Base-by-base conservation (phyloP, 306 rosid species). In the Quercus wislizeni region DNA sequence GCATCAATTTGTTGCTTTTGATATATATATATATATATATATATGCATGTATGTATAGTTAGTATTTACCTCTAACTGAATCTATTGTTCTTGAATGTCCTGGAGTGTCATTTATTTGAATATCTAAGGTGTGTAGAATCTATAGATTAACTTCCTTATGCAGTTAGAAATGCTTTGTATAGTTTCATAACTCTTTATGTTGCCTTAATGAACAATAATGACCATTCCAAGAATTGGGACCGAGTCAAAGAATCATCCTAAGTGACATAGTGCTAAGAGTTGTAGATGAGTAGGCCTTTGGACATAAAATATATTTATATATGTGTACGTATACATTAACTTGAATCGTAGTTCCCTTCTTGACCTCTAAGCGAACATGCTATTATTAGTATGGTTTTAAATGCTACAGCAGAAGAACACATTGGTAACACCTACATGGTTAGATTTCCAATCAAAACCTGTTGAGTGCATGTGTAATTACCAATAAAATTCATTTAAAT, bases 1-100 rank as follows among this genome's bases (percentile, higher is more conserved):
- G 63, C 76, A 52, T 73, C 71, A 71, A 57, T 71, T 38, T 78
- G 54, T 62, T 78, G 57, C 56, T 80, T 61, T 62, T 71, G 27
- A 63, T 73, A 33, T 5, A 33, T 5, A 33, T 33, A 63, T 73
- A 33, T 5, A 33, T 5, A 33, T 33, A 33, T 35, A 35, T 35
- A 38, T 6, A 6, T 38, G 43, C 43, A 6, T 38, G 43, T 38
- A 38, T 38, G 9, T 38, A 46, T 46, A 11, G 52, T 11, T 46
- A 46, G 52, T 46, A 17, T 15, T 28, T 28, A 4, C 41, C 30
- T 64, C 30, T 30, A 46, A 30, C n/a, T 30, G 10, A 64, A 64
- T 30, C 9, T 64, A 17, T 64, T 15, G 20, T 64, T 64, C 43
- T 64, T n/a, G 18, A 64, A 64, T 30, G n/a, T 11, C 70, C 8